phyloP scores from a whole-genome alignment of 2,329 filamentous ascomycete species.

The Nannizziopsis barbatae region DNA sequence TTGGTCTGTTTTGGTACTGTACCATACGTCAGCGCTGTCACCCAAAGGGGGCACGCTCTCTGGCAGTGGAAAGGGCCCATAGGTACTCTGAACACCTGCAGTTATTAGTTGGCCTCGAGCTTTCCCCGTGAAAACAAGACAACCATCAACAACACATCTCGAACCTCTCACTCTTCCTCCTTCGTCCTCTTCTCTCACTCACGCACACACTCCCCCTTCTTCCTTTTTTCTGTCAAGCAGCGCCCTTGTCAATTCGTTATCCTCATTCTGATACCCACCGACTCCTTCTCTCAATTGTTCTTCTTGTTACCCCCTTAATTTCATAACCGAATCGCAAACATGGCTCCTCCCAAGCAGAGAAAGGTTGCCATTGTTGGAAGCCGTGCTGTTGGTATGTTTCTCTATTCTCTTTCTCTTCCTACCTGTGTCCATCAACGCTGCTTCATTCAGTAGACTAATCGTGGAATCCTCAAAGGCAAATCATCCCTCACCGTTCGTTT shows the following conservation, averaged over 20 bases:
- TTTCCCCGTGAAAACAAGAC: conserved; percentile 3
- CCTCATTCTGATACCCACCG: neutral
- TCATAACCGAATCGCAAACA: conserved; percentile 27
- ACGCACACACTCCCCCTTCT: too few species aligned
- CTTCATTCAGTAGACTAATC: neutral
- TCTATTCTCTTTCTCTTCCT: neutral
- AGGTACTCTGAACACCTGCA: neutral
- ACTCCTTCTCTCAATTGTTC: neutral
- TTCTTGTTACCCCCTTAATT: neutral
- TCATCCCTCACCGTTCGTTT: conserved; percentile 94
- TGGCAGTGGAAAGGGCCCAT: neutral
- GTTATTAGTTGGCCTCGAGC: neutral
- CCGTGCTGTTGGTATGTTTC: conserved; percentile 66
- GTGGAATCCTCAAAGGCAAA: conserved; percentile 55
- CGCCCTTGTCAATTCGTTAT: neutral
- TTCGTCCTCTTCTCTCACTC: neutral
- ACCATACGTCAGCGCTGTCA: neutral
- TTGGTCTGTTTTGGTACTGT: conserved; percentile 3
- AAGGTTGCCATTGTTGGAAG: conserved; percentile 95
- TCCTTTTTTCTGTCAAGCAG: neutral
- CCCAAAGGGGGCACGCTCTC: neutral
- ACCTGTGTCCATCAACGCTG: neutral
- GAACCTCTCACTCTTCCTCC: neutral
- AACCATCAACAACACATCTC: conserved; percentile 1
- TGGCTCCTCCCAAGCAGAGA: conserved; percentile 71